These are phyloP conservation scores for Hemileccinum impolitum DNA, from an alignment of 768 basidiomycete genomes.

Conservation along the genomic window DNA sequence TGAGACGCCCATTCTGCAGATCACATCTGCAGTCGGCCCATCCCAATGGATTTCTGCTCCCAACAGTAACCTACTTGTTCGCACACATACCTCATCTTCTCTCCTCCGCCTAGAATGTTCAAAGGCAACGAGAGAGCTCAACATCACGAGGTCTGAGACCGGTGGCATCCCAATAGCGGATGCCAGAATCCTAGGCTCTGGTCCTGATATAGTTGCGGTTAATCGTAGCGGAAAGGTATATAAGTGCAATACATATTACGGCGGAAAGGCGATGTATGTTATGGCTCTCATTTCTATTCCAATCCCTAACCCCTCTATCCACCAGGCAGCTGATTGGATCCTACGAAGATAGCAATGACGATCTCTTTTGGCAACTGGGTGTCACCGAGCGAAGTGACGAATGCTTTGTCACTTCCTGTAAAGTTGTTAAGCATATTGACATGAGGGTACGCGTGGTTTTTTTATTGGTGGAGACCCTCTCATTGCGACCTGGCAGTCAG, in stretches of 20 bases:
- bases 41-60: slow-evolving; percentile 11
- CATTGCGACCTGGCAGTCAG: slow-evolving; percentile 28
- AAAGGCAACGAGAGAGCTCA: slow-evolving; percentile 33
- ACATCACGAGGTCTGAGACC: slow-evolving; percentile 39
- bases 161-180: slow-evolving; percentile 46
- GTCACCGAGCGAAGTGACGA: slow-evolving; percentile 31
- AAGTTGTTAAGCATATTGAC: slow-evolving; percentile 46
- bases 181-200: slow-evolving; percentile 37
- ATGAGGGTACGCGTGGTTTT: slow-evolving; percentile 45
- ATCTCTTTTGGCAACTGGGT: slow-evolving; percentile 54
- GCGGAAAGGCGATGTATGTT: slow-evolving; percentile 41
- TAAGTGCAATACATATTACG: slow-evolving; percentile 37
- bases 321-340: slow-evolving; percentile 21
- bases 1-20: slow-evolving; percentile 67
- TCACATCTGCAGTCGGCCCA: slow-evolving; percentile 36
- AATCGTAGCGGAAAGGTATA: slow-evolving; percentile 55
- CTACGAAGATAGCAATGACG: slow-evolving; percentile 11
- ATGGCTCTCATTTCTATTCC: neutral
- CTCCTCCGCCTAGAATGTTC: slow-evolving; percentile 33
- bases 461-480: neutral
- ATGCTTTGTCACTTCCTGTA: slow-evolving; percentile 49
- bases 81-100: slow-evolving; percentile 45
- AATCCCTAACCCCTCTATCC: neutral
- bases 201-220: slow-evolving; percentile 39
- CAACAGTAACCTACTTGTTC: slow-evolving; percentile 33